A percentile compares a stretch with the other conserved stretches of the same genome.
These are phyloP conservation scores for Lyophyllum semitale DNA, from an alignment of 768 basidiomycete genomes.

Conservation along the genomic window DNA sequence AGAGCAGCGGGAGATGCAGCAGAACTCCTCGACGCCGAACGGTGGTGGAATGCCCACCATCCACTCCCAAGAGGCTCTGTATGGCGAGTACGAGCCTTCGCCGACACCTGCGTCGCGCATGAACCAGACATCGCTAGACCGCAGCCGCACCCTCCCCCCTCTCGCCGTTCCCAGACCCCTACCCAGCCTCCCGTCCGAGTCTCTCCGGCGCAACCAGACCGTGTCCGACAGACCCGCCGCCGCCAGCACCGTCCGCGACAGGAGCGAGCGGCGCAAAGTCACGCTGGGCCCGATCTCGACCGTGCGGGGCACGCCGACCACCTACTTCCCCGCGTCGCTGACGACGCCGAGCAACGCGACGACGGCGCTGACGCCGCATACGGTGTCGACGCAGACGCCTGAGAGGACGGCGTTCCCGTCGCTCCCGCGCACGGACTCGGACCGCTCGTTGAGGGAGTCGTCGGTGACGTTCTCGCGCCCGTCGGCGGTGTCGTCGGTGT, in stretches of 20 bases:
- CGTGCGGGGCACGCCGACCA: conserved; percentile 35
- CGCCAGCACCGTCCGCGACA: conserved; percentile 11
- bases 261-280: conserved; percentile 30
- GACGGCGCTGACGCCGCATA: conserved; percentile 68
- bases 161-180: conserved; percentile 61
- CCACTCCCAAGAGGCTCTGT: conserved; percentile 46
- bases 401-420: conserved; percentile 26
- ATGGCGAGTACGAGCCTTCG: conserved; percentile 39
- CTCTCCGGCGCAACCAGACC: conserved; percentile 23
- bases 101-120: conserved; percentile 43
- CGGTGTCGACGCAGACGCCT: conserved; percentile 48
- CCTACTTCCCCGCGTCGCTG: conserved; percentile 41
- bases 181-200: conserved; percentile 62
- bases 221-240: conserved; percentile 9
- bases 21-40: conserved; percentile 1
- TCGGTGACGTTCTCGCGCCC: conserved; percentile 70
- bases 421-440: conserved; percentile 50
- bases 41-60: conserved; percentile 29
- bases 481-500: conserved; percentile 51
- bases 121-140: conserved; percentile 33
- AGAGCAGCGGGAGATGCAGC: conserved; percentile 51
- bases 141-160: conserved; percentile 46
- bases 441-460: conserved; percentile 42
- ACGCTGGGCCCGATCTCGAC: conserved; percentile 44
- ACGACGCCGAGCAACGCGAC: conserved; percentile 59